Evolutionary conservation across 176 grass and related monocot genomes (phyloP).

Genomic region (Poa pratensis): DNA sequence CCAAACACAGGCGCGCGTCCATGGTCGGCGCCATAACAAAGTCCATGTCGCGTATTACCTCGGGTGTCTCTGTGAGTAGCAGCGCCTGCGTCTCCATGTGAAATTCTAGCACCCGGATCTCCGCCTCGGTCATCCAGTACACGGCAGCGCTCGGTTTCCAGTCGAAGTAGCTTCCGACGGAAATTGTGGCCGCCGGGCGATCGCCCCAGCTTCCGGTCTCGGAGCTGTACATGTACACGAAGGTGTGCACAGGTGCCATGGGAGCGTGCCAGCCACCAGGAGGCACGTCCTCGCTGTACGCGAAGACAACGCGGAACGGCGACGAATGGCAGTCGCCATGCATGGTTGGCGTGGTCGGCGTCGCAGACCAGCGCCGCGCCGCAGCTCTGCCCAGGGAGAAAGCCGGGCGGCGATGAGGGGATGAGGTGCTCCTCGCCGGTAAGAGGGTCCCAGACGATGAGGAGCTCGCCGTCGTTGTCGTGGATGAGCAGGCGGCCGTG

Average conservation of each 20-base stretch:
- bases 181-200: neutral
- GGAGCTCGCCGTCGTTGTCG: neutral
- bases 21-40: neutral
- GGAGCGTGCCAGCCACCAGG: neutral
- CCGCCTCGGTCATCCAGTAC: neutral
- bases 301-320: conserved; percentile 6
- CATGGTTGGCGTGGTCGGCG: neutral
- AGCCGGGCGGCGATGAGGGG: neutral
- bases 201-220: neutral
- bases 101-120: neutral
- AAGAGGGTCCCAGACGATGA: neutral
- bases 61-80: neutral
- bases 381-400: neutral
- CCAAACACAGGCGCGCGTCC: neutral
- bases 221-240: neutral
- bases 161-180: neutral
- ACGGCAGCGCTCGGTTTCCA: neutral
- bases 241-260: neutral
- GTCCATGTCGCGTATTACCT: neutral
- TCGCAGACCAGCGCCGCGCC: neutral
- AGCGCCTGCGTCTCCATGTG: neutral
- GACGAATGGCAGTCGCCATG: conserved; percentile 11
- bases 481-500: neutral
- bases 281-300: conserved; percentile 2
- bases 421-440: neutral